Evolutionary conservation across 371 early-diverging fungal genomes (phyloP).

Genomic region (Massospora cicadina): DNA sequence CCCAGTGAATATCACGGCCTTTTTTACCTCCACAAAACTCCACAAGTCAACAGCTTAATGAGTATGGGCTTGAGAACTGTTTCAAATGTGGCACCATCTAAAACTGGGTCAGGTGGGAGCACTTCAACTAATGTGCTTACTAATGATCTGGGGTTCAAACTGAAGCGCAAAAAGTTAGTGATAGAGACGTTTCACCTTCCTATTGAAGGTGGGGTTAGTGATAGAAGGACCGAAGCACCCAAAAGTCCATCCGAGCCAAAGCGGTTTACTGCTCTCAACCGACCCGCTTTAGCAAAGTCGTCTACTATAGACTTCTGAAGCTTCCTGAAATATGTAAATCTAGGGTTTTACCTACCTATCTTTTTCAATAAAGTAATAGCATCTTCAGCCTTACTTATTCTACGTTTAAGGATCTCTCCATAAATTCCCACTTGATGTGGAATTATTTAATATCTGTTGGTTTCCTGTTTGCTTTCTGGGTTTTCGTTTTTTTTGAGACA

Average conservation of each 20-base stretch:
- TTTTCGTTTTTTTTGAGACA: too few relatives aligned
- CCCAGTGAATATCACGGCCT: constrained; percentile 73
- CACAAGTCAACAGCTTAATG: constrained; percentile 31
- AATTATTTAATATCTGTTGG: too few relatives aligned
- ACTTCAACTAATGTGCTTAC: constrained; percentile 22
- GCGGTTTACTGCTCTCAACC: background rate
- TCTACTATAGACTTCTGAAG: background rate
- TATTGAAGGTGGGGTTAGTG: constrained; percentile 67
- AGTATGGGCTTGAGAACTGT: background rate
- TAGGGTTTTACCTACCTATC: too few relatives aligned
- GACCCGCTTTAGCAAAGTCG: background rate
- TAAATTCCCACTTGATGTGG: too few relatives aligned
- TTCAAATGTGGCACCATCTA: background rate
- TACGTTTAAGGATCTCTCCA: too few relatives aligned
- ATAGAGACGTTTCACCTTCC: constrained; percentile 86
- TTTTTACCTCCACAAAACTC: constrained; percentile 66
- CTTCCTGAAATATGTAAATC: too few relatives aligned
- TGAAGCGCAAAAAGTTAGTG: constrained; percentile 68
- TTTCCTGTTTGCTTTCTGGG: too few relatives aligned
- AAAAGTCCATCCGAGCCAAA: background rate
- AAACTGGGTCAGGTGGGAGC: background rate
- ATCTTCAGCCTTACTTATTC: too few relatives aligned
- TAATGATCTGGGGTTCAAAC: constrained; percentile 57
- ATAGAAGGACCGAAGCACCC: background rate
- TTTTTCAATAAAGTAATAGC: too few relatives aligned